Evolutionary conservation across 108 stramenopile species (phyloP), one percentile per base, ranked within the genome.

Genomic region (Cyclotella choctawhatcheeana): DNA sequence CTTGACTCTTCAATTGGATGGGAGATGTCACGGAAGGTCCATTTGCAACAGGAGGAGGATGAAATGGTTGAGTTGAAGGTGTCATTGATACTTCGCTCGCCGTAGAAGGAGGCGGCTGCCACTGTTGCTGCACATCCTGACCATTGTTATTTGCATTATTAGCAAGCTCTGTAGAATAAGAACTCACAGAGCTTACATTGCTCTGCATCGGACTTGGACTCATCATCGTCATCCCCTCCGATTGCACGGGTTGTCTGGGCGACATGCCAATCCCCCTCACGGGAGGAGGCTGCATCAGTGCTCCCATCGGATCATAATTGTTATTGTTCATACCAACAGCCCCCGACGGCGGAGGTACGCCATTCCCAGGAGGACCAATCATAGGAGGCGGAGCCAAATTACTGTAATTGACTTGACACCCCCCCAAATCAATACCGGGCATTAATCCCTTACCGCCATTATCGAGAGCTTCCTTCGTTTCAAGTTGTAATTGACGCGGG

Each of bases 391-490:
- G 89, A 35, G 88, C 76, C 53, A 86, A 53, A 65, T 74, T 64
- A 31, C 61, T 48, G 20, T 86, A 83, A 25, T 72, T 66, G 60
- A 92, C 85, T n/a, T 61, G 66, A 62, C 89, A 45, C 21, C 89
- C 89, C 24, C 89, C 91, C 81, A 93, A 64, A 78, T 93, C 93
- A 68, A 93, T 91, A 5, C 93, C 93, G 14, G 89, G 89, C 33
- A 79, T 67, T 45, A 93, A 71, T 35, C 89, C 93, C 22, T 70
- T 67, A 34, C 93, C 93, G 43, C 90, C 93, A 68, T 90, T 89
- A 64, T 92, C 88, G 35, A 91, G 50, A 45, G 85, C 85, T 44
- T 82, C 59, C 51, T 89, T 88, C 6, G 91, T 93, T 72, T 96
- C 92, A 29, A 70, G 40, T 66, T 93, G 95, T 66, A 96, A 67